Percentiles rank a stretch among this genome's conserved stretches.
phyloP scores from a whole-genome alignment of 768 basidiomycete genomes.

The Termitomyces sp. region DNA sequence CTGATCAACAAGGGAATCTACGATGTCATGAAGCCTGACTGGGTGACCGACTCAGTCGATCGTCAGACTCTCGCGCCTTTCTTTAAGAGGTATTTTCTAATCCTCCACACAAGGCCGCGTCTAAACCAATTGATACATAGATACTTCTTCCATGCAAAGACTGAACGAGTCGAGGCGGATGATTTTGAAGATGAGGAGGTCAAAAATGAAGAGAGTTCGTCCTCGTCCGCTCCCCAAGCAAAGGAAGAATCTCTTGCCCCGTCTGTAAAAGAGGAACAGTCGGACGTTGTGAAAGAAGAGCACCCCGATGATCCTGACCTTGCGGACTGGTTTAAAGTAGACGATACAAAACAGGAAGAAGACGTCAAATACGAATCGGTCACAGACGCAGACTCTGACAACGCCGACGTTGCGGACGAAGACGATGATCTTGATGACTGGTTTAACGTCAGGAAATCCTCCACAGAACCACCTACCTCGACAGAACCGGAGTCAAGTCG shows the following conservation, averaged over 20 bases:
- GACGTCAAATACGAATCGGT: conserved; percentile 43
- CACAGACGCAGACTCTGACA: conserved; percentile 70
- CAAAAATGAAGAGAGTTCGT: conserved; percentile 2
- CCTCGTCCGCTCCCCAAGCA: not conserved
- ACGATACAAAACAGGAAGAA: conserved; percentile 25
- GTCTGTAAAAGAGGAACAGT: conserved; percentile 19
- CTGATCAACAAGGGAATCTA: conserved; percentile 67
- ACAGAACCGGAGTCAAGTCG: not conserved
- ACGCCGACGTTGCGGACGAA: conserved; percentile 51
- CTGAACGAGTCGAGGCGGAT: conserved; percentile 42
- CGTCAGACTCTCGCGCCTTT: conserved; percentile 56
- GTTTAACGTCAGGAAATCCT: conserved; percentile 32
- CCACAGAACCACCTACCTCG: conserved; percentile 8
- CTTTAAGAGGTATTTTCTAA: conserved; percentile 54
- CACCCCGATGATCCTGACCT: conserved; percentile 44
- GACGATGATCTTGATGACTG: conserved; percentile 39
- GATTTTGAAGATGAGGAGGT: conserved; percentile 46
- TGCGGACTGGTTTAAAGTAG: conserved; percentile 63
- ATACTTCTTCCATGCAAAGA: conserved; percentile 78
- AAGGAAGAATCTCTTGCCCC: conserved; percentile 1
- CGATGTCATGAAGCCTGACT: conserved; percentile 77
- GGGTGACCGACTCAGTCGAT: conserved; percentile 80
- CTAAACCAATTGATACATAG: conserved; percentile 31
- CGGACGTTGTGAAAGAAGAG: conserved; percentile 27
- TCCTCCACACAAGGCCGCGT: not conserved